phyloP scores from a whole-genome alignment of 148 eudicot species.

The Amaranthus cruentus region DNA sequence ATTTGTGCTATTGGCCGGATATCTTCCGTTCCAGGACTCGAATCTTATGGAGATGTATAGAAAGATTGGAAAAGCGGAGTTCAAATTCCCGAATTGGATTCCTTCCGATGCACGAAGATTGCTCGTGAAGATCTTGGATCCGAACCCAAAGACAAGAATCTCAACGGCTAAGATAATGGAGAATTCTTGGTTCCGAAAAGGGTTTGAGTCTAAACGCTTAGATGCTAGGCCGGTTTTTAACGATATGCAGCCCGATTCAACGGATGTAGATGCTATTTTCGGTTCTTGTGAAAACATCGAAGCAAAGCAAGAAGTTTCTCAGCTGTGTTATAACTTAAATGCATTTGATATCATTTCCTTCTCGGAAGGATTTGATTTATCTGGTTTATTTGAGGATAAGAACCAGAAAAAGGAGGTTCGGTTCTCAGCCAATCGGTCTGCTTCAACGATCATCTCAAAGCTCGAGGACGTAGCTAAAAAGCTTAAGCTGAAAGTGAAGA shows the following conservation, averaged over 20 bases:
- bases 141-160: slow-evolving; percentile 38
- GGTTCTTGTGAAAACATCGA: slow-evolving; percentile 22
- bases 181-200: slow-evolving; percentile 43
- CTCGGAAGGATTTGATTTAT: slow-evolving; percentile 46
- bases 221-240: slow-evolving; percentile 11
- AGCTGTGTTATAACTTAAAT: slow-evolving; percentile 37
- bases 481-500: slow-evolving; percentile 38
- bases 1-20: slow-evolving; percentile 42
- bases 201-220: slow-evolving; percentile 23
- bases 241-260: slow-evolving; percentile 1
- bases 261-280: slow-evolving; percentile 21
- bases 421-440: slow-evolving; percentile 33
- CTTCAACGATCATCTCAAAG: slow-evolving; percentile 38
- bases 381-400: slow-evolving; percentile 46
- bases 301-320: slow-evolving; percentile 17
- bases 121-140: slow-evolving; percentile 41
- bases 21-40: slow-evolving; percentile 41
- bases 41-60: slow-evolving; percentile 47
- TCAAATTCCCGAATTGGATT: slow-evolving; percentile 38
- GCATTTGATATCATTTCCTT: slow-evolving; percentile 50
- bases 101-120: slow-evolving; percentile 33
- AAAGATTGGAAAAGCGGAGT: slow-evolving; percentile 51
- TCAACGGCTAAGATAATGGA: slow-evolving; percentile 41
- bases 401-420: slow-evolving; percentile 36
- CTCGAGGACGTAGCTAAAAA: slow-evolving; percentile 40